Percentiles rank a stretch among this genome's conserved stretches.
phyloP scores from a whole-genome alignment of 768 basidiomycete genomes.

The Tricholoma sp. region DNA sequence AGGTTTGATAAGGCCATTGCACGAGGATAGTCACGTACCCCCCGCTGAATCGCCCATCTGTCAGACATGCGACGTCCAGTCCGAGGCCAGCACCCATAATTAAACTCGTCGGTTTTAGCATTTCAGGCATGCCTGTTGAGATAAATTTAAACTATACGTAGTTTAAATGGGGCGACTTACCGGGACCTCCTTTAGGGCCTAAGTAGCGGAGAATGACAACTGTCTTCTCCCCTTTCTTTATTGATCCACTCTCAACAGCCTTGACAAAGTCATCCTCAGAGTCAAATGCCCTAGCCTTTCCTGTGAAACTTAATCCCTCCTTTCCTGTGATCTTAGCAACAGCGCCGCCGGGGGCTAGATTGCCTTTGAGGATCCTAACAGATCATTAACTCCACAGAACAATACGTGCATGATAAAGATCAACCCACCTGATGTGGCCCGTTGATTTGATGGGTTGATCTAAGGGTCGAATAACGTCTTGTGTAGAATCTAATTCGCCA shows the following conservation, averaged over 20 bases:
- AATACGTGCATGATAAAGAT: slow-evolving; percentile 4
- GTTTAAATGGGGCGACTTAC: slow-evolving; percentile 41
- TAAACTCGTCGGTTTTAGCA: slow-evolving; percentile 96
- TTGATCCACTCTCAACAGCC: slow-evolving; percentile 83
- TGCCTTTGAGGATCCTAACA: slow-evolving; percentile 80
- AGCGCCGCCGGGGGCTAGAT: slow-evolving; percentile 92
- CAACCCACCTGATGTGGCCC: slow-evolving; percentile 78
- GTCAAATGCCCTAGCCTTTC: slow-evolving; percentile 92
- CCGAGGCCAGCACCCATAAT: slow-evolving; percentile 99
- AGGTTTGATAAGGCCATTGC: slow-evolving; percentile 8
- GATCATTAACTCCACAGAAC: slow-evolving; percentile 9
- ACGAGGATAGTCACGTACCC: slow-evolving; percentile 55
- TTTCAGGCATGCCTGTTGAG: slow-evolving; percentile 90
- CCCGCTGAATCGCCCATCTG: slow-evolving; percentile 97
- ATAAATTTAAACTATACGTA: slow-evolving; percentile 5
- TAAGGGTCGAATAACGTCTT: slow-evolving; percentile 86
- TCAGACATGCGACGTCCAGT: slow-evolving; percentile 92
- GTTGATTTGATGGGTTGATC: slow-evolving; percentile 84
- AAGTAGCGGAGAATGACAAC: slow-evolving; percentile 94
- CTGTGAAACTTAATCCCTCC: slow-evolving; percentile 85
- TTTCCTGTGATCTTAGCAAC: slow-evolving; percentile 97
- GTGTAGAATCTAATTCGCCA: slow-evolving; percentile 67
- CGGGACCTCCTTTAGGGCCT: slow-evolving; percentile 95
- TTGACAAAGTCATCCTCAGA: slow-evolving; percentile 81
- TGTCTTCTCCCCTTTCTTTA: slow-evolving; percentile 95